Conservation (phyloP, 371 early-diverging fungal genomes). For the Apophysomyces sp. region DNA sequence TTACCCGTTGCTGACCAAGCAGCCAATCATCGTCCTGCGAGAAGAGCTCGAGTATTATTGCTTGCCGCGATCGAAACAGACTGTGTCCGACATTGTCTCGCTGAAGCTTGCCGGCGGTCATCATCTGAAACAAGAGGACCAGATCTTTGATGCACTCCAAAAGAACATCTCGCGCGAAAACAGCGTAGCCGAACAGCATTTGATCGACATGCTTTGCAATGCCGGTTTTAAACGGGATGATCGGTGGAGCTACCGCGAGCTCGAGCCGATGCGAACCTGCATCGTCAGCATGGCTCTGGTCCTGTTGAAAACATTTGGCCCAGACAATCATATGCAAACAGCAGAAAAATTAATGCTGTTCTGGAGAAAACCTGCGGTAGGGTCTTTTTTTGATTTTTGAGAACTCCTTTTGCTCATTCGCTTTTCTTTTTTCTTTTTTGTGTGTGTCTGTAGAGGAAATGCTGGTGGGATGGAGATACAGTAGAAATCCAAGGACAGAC, state of each 20-base stretch:
- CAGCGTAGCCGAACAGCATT: constrained; percentile 78
- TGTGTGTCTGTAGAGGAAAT: constrained; percentile 58
- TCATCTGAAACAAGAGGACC: constrained; percentile 61
- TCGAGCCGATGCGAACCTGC: constrained; percentile 68
- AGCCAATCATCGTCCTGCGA: constrained; percentile 67
- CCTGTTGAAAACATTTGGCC: constrained; percentile 71
- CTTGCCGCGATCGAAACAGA: constrained; percentile 33
- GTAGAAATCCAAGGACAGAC: constrained; percentile 61
- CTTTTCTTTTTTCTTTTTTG: not conserved
- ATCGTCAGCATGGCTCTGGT: constrained; percentile 74
- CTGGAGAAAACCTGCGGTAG: constrained; percentile 85
- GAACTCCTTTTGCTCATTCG: no score
- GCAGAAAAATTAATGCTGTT: constrained; percentile 81
- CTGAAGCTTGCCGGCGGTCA: constrained; percentile 67
- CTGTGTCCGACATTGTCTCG: constrained; percentile 26
- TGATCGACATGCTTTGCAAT: constrained; percentile 87
- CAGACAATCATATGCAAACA: constrained; percentile 72
- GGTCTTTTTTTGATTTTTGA: no score
- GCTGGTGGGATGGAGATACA: constrained; percentile 86
- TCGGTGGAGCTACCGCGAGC: constrained; percentile 76
- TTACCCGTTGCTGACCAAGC: constrained; percentile 65
- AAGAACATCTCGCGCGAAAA: constrained; percentile 72
- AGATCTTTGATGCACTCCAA: constrained; percentile 78
- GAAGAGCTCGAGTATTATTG: constrained; percentile 67
- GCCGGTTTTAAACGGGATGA: constrained; percentile 76